Conservation (phyloP, 257 asterid genomes). For the Nicotiana attenuata region DNA sequence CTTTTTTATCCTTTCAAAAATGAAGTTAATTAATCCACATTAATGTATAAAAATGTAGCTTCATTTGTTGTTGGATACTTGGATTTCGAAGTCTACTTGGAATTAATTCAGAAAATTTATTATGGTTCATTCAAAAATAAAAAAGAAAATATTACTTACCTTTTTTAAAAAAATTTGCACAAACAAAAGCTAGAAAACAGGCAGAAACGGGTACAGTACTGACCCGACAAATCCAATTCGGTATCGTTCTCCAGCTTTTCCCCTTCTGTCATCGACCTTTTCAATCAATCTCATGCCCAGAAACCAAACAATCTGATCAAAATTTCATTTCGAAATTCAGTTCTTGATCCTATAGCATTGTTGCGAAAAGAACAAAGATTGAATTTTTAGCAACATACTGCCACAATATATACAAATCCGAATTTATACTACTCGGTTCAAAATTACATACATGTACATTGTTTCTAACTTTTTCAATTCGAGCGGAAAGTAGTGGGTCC, state of each 20-base stretch:
- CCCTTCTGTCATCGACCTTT: neutral
- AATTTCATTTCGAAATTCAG: neutral
- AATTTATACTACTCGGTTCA: neutral
- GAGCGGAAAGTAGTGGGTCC: neutral
- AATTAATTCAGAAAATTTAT: no score
- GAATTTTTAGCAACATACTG: neutral
- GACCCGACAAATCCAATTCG: conserved; percentile 2
- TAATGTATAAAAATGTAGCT: no score
- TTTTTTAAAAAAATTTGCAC: neutral
- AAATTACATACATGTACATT: neutral
- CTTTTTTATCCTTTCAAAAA: no score
- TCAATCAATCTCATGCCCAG: neutral
- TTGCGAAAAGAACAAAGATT: neutral
- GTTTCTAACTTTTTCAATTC: neutral
- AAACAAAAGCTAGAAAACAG: neutral
- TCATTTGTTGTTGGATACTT: no score
- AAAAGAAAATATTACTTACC: no score
- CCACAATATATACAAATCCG: neutral
- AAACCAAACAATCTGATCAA: neutral
- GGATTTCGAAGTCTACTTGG: no score
- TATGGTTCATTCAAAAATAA: no score
- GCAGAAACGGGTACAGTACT: neutral
- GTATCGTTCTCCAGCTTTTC: neutral
- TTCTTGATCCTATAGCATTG: neutral
- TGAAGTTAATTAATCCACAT: no score